Percentiles rank a stretch among this genome's conserved stretches.
phyloP scores from a whole-genome alignment of 2,329 filamentous ascomycete species.

The Aspergillus sp. region DNA sequence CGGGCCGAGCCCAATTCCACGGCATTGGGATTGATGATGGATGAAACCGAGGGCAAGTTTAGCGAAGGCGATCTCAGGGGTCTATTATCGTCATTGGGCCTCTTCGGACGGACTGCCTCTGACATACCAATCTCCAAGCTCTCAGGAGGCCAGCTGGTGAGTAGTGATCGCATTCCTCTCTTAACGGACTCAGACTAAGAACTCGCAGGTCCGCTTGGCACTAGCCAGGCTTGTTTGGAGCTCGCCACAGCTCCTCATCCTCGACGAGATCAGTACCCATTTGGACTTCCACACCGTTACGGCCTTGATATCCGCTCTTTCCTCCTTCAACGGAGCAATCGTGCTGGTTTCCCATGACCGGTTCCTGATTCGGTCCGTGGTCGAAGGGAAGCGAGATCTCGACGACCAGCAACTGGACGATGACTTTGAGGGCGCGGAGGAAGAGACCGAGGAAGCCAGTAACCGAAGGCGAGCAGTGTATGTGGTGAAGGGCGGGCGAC shows the following conservation, averaged over 20 bases:
- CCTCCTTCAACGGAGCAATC: conserved; percentile 62
- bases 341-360: conserved; percentile 73
- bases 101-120: conserved; percentile 60
- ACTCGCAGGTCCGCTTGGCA: conserved; percentile 44
- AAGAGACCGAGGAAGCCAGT: conserved; percentile 33
- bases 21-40: conserved; percentile 54
- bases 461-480: conserved; percentile 49
- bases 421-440: conserved; percentile 39
- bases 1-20: conserved; percentile 47
- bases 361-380: conserved; percentile 65
- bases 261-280: conserved; percentile 79
- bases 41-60: conserved; percentile 44
- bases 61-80: conserved; percentile 60
- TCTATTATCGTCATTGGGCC: conserved; percentile 58
- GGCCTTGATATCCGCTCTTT: conserved; percentile 58
- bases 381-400: conserved; percentile 50
- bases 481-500: conserved; percentile 48
- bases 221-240: conserved; percentile 60
- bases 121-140: conserved; percentile 64
- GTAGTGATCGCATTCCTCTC: conserved; percentile 23
- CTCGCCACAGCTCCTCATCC: conserved; percentile 61
- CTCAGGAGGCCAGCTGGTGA: conserved; percentile 69
- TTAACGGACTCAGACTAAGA: conserved; percentile 1
- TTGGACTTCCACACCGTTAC: conserved; percentile 73
- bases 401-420: conserved; percentile 32